Base-by-base conservation (phyloP, 2,329 filamentous ascomycete species). In the Colletotrichum orbiculare region DNA sequence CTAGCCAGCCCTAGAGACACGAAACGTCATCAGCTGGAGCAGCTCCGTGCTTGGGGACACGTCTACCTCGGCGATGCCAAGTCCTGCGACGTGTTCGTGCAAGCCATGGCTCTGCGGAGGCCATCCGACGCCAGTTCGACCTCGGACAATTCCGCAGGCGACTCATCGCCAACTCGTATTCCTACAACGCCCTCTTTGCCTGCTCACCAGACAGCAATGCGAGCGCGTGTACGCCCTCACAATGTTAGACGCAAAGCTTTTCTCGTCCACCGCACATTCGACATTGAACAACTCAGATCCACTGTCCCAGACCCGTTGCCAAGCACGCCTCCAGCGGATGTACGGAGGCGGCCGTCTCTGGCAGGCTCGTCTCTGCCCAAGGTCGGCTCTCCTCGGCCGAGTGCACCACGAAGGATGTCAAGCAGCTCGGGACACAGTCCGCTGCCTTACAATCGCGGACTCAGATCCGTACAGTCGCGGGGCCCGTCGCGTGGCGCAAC, bases 251-350 rank as follows among this genome's bases (percentile, higher is more conserved):
- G 79, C 15, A 78, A 79, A 52, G 76, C 84, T 1, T 81, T 86
- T 67, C 69, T 82, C 1, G 76, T 89, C 15, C 78, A 81, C 67
- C 79, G 84, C 37, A 79, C 78, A 15, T 85, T 88, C 64, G 78
- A 87, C 64, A 73, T 87, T 12, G 76, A 81, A 34, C 76, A 81
- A 65, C 73, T 87, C 9, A 77, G 81, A 49, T 76, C 79, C 8
- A 83, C 81, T 1, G 75, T 85, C n/a, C 79, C 80, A 2, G 74
- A 79, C 3, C 73, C 75, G 8, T 64, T 70, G 8, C 68, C 69
- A 34, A 66, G 38, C 39, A 49, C 60, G 11, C n/a, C 48, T n/a
- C 13, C 54, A 8, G 49, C 37, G 12, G 53, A 47, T 17, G 17
- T 55, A 2, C 43, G 52, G 15, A 37, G 37, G n/a, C 64, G 65